A percentile compares a stretch with the other conserved stretches of the same genome.
These are phyloP conservation scores for Harringtonia aguacate DNA, from an alignment of 2,329 filamentous ascomycete genomes.

Conservation along the genomic window DNA sequence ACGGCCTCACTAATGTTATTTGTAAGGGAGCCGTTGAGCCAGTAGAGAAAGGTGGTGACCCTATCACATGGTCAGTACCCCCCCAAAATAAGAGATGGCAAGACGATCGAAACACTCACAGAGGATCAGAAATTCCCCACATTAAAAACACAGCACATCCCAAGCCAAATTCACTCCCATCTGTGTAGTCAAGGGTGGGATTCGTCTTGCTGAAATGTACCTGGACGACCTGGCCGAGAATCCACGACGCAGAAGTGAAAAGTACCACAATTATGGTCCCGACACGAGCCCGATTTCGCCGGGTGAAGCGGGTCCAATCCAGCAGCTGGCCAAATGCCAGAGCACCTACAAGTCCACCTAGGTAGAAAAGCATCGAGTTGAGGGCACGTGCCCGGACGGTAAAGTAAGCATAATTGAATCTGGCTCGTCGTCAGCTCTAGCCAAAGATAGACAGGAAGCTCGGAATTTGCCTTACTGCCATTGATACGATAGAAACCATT, in stretches of 20 bases:
- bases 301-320: slow-evolving; percentile 6
- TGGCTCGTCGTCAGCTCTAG: too few species aligned
- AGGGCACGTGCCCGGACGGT: slow-evolving; percentile 10
- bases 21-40: slow-evolving; percentile 9
- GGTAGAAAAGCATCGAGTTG: slow-evolving; percentile 6
- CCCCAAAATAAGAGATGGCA: background rate
- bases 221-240: slow-evolving; percentile 9
- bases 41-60: slow-evolving; percentile 9
- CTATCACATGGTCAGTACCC: background rate
- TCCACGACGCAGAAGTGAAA: slow-evolving; percentile 8
- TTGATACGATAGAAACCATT: slow-evolving; percentile 11
- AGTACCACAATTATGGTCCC: slow-evolving; percentile 7
- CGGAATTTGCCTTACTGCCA: too few species aligned
- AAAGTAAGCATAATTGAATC: slow-evolving; percentile 12
- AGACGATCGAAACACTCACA: background rate
- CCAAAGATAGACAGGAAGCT: too few species aligned
- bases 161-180: slow-evolving; percentile 6
- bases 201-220: slow-evolving; percentile 7
- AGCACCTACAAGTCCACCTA: slow-evolving; percentile 1
- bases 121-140: slow-evolving; percentile 9
- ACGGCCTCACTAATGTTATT: slow-evolving; percentile 10
- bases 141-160: slow-evolving; percentile 9
- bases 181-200: slow-evolving; percentile 8
- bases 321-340: slow-evolving; percentile 9
- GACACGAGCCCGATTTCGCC: slow-evolving; percentile 6